Evolutionary conservation across 306 rosid species (phyloP), one percentile per base, ranked within the genome.

Genomic region (Sindora glabra): DNA sequence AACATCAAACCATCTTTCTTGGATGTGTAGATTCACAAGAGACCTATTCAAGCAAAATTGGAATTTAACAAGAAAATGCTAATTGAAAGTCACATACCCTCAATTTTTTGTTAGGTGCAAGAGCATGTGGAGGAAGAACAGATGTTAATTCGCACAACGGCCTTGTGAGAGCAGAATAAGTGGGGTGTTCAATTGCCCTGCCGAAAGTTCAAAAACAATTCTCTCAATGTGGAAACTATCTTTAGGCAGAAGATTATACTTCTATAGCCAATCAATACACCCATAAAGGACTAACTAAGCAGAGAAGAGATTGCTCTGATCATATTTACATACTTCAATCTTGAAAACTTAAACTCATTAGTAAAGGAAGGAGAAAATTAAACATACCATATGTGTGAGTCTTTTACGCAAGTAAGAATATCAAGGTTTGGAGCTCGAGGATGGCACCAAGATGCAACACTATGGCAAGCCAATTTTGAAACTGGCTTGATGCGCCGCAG

Each of bases 361-460:
- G 52, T 74, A 56, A 46, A 66, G 38, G 26, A 53, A 25, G 65
- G 38, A 30, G 48, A 68, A 39, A 52, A 15, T 36, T 37, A 15
- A 18, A 5, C 71, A 66, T 77, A 89, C 95, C 95, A 89, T 73
- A 89, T 82, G 77, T 89, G 96, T 62, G 99, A 94, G 81, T 94
- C 99, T 75, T 94, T 94, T 60, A 89, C 97, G 33, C 99, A 94
- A 33, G 99, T 94, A 68, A 94, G 68, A 68, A 94, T 94, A 80
- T 94, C 97, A 62, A 94, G 99, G 79, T 86, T 94, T 62, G 99
- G 99, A 41, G 95, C 97, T 73, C 99, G 89, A 61, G 99, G 99
- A 57, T 94, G 99, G 64, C 97, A 82, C 99, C 99, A 94, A 58
- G 99, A 89, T 55, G 95, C 97, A 64, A 94, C 94, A 67, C 99